Evolutionary conservation across 805 yeast species (phyloP).

Genomic region (Debaryomyces tyrocola): DNA sequence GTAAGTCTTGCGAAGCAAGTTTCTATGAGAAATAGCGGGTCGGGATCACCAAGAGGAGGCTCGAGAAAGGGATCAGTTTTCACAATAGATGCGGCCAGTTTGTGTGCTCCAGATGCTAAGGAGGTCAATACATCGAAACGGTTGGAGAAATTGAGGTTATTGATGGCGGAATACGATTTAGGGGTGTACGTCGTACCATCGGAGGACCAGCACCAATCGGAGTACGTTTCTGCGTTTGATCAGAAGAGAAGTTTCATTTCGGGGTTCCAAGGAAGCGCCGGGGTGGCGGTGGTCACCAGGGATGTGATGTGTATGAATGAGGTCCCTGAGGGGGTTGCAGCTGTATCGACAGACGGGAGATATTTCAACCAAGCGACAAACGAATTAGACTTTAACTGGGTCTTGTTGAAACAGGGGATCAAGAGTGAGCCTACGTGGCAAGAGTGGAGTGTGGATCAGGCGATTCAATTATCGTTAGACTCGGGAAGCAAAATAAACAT

Average conservation of each 20-base stretch:
- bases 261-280: slow-evolving; percentile 64
- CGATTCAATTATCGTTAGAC: slow-evolving; percentile 49
- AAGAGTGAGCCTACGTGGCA: slow-evolving; percentile 55
- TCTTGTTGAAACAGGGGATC: slow-evolving; percentile 52
- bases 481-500: slow-evolving; percentile 37
- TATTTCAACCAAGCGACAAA: slow-evolving; percentile 59
- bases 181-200: slow-evolving; percentile 61
- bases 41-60: slow-evolving; percentile 24
- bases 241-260: slow-evolving; percentile 56
- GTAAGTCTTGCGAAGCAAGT: slow-evolving; percentile 50
- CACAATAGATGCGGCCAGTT: slow-evolving; percentile 40
- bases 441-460: slow-evolving; percentile 55
- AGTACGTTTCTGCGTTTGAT: slow-evolving; percentile 54
- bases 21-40: slow-evolving; percentile 24
- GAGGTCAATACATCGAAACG: slow-evolving; percentile 65
- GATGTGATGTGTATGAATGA: slow-evolving; percentile 52
- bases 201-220: slow-evolving; percentile 67
- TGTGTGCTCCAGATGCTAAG: slow-evolving; percentile 42
- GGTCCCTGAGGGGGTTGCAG: slow-evolving; percentile 55
- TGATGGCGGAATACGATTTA: slow-evolving; percentile 47
- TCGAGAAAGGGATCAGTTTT: slow-evolving; percentile 43
- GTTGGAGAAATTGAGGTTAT: slow-evolving; percentile 57
- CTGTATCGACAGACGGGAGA: slow-evolving; percentile 60
- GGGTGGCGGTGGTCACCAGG: slow-evolving; percentile 57
- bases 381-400: slow-evolving; percentile 63